phyloP scores from a whole-genome alignment of 208 protist genomes.

The Herpetomonas tarakana region DNA sequence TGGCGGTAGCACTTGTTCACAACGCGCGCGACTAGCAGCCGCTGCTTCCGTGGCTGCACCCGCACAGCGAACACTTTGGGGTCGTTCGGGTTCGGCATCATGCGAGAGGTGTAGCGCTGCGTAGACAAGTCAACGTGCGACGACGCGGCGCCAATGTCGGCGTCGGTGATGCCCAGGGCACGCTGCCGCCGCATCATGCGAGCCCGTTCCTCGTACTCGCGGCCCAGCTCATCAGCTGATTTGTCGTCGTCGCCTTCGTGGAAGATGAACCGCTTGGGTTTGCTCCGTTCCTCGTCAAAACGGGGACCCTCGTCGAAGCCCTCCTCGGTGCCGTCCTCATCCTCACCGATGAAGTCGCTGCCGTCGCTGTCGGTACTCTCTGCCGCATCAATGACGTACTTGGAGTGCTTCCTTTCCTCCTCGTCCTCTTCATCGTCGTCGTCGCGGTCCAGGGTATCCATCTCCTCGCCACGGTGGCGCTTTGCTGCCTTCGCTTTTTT shows the following conservation, averaged over 20 bases:
- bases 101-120: slow-evolving; percentile 62
- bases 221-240: slow-evolving; percentile 66
- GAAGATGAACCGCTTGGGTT: slow-evolving; percentile 45
- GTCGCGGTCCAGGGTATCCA: slow-evolving; percentile 19
- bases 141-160: slow-evolving; percentile 15
- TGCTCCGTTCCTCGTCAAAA: slow-evolving; percentile 15
- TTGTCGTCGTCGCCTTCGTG: slow-evolving; percentile 69
- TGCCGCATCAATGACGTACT: slow-evolving; percentile 44
- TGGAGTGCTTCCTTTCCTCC: slow-evolving; percentile 25
- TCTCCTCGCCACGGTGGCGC: slow-evolving; percentile 10
- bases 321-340: slow-evolving; percentile 4
- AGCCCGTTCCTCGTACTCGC: slow-evolving; percentile 72
- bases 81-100: slow-evolving; percentile 72
- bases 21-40: slow-evolving; percentile 82
- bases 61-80: slow-evolving; percentile 91
- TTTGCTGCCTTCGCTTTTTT: slow-evolving; percentile 4
- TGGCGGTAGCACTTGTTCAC: slow-evolving; percentile 92
- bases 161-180: slow-evolving; percentile 10
- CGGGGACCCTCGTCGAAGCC: slow-evolving; percentile 7
- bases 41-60: slow-evolving; percentile 80
- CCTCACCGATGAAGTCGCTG: slow-evolving; percentile 7
- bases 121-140: slow-evolving; percentile 54
- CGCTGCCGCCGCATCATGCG: slow-evolving; percentile 8
- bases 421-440: slow-evolving; percentile 23
- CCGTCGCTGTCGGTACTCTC: slow-evolving; percentile 32